phyloP scores from a whole-genome alignment of 768 basidiomycete genomes.

The Russula virescens region DNA sequence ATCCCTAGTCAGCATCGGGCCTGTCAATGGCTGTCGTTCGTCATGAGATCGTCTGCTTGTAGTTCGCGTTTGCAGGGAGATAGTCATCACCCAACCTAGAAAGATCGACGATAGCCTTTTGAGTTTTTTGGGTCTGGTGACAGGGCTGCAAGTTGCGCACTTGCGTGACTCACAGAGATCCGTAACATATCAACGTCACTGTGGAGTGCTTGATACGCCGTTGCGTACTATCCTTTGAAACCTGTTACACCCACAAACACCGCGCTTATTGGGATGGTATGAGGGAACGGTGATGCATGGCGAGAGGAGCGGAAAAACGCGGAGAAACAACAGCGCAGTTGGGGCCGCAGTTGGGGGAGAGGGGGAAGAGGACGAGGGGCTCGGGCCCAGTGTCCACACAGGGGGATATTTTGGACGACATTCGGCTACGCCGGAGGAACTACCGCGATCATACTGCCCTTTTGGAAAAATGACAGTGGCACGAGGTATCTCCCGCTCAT shows the following conservation, averaged over 20 bases:
- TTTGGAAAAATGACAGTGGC: background rate
- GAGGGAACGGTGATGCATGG: background rate
- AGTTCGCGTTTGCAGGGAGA: background rate
- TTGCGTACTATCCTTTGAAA: background rate
- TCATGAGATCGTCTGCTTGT: background rate
- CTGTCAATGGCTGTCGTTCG: background rate
- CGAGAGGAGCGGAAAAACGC: background rate
- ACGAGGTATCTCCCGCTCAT: conserved; percentile 10
- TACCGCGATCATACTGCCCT: conserved; percentile 5
- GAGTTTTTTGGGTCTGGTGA: conserved; percentile 13
- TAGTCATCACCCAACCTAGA: background rate
- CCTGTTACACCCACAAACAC: background rate
- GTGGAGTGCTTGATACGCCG: background rate
- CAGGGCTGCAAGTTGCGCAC: background rate
- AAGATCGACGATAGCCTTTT: conserved; percentile 11
- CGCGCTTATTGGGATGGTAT: background rate
- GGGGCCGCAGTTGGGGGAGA: too few relatives aligned
- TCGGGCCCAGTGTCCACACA: background rate
- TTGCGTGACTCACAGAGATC: background rate
- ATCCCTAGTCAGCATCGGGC: background rate
- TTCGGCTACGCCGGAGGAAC: conserved; percentile 5
- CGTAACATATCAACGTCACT: background rate
- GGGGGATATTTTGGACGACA: background rate
- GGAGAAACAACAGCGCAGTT: background rate
- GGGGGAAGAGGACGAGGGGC: background rate